A percentile compares a stretch with the other conserved stretches of the same genome.
Evolutionary conservation across 495 filamentous ascomycete species (phyloP).

Genomic region (Penicillium antarcticum): DNA sequence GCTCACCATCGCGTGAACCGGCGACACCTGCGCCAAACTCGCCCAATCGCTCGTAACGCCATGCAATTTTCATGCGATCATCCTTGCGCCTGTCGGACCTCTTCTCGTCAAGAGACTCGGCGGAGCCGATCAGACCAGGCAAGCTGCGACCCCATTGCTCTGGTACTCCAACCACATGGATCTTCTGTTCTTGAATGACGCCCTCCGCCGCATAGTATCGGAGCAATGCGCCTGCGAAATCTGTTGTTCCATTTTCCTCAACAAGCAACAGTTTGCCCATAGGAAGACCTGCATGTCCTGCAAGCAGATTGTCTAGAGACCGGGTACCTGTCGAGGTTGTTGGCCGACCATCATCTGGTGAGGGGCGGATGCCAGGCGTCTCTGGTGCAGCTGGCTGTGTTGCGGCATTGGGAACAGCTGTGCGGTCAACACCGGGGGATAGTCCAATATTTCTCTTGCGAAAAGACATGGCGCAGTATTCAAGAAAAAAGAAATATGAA

Average conservation of each 20-base stretch:
- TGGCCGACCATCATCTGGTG: conserved; percentile 80
- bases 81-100: conserved; percentile 37
- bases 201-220: conserved; percentile 93
- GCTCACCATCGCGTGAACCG: conserved; percentile 51
- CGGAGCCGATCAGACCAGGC: conserved; percentile 63
- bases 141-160: conserved; percentile 80
- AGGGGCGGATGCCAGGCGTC: conserved; percentile 74
- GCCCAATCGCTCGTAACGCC: conserved; percentile 88
- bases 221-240: conserved; percentile 82
- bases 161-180: conserved; percentile 78
- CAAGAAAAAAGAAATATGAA: neutral
- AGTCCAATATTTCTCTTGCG: conserved; percentile 81
- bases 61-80: conserved; percentile 97
- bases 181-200: conserved; percentile 82
- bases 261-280: conserved; percentile 77
- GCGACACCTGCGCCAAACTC: conserved; percentile 54
- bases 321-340: conserved; percentile 89
- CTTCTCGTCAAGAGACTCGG: conserved; percentile 43
- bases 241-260: conserved; percentile 92
- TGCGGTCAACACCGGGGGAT: conserved; percentile 36
- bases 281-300: conserved; percentile 83
- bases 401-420: conserved; percentile 24
- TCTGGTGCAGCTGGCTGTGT: conserved; percentile 36
- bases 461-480: conserved; percentile 67
- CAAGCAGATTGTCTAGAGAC: conserved; percentile 80